Evolutionary conservation across 805 yeast species (phyloP), one percentile per base, ranked within the genome.

Genomic region (Myxozyma udenii): DNA sequence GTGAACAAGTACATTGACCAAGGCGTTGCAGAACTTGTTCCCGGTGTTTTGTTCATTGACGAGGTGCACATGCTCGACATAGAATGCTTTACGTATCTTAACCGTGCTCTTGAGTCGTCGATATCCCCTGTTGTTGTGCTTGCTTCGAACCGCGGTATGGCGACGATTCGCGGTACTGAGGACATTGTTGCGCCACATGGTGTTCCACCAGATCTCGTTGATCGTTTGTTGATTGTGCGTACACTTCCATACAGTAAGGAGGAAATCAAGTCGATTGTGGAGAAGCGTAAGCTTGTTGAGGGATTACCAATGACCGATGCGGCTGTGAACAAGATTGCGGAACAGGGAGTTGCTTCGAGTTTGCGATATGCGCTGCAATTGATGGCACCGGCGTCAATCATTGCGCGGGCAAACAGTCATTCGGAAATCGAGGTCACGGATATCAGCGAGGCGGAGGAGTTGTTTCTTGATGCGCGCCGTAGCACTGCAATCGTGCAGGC

Each of bases 61-160:
- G 99, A 93, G 74, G 98, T 90, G 40, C 95, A 93, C 73, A 93
- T 93, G 98, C 77, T 93, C 63, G 98, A 93, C 68, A 84, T 93
- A 58, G 99, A 93, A 75, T 87, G 95, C 68, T 93, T 93, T 74
- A 87, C 98, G 11, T 93, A 87, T 69, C 75, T 93, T 64, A 93
- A 93, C 75, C 79, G 95, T 60, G 98, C 98, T 7, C 76, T 93
- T 58, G 98, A 93, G 71, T 83, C 90, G 45, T 74, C 85, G 24
- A 86, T 93, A 66, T 91, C 97, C 2, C 98, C 98, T 41, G 80
- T 93, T 50, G 98, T 93, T 32, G 89, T 93, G 1, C 78, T 93
- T 68, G 98, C 98, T 32, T 88, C 98, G 4, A 93, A 93, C 72
- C 80, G 97, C 68, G 98, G 98, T 53, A 74, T 87, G 74, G 86